Evolutionary conservation across 2,329 filamentous ascomycete species (phyloP).

Genomic region (Elsinoe arachidis): DNA sequence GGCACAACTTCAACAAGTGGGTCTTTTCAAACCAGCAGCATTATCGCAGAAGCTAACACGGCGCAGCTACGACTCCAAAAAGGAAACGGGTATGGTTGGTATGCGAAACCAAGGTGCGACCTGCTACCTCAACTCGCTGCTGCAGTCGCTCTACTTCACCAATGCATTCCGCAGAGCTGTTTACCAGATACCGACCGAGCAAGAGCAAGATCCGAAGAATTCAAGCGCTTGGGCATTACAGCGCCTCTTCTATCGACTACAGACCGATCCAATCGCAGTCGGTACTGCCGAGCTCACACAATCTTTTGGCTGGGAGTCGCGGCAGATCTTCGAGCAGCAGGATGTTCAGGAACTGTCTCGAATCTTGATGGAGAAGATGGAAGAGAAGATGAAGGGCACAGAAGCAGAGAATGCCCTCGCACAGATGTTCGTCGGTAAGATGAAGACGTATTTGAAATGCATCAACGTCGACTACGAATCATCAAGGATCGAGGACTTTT

Average conservation of each 20-base stretch:
- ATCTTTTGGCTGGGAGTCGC: constrained; percentile 96
- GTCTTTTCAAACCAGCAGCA: constrained; percentile 14
- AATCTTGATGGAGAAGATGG: constrained; percentile 94
- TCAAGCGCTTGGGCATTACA: constrained; percentile 84
- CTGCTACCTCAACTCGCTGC: constrained; percentile 44
- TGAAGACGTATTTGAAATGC: constrained; percentile 97
- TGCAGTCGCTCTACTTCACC: constrained; percentile 42
- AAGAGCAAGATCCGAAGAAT: constrained; percentile 71
- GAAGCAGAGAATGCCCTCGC: constrained; percentile 80
- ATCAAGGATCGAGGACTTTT: constrained; percentile 91
- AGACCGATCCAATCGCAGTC: constrained; percentile 76
- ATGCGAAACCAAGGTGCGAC: constrained; percentile 89
- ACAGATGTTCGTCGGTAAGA: constrained; percentile 90
- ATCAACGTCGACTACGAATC: constrained; percentile 98
- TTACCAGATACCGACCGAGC: constrained; percentile 89
- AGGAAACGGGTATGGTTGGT: constrained; percentile 93
- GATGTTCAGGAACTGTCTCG: constrained; percentile 95
- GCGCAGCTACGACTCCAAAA: constrained; percentile 83
- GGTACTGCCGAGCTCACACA: constrained; percentile 88
- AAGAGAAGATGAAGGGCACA: constrained; percentile 97
- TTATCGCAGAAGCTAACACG: constrained; percentile 1
- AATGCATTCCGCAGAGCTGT: constrained; percentile 96
- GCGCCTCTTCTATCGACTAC: constrained; percentile 86
- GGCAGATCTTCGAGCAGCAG: constrained; percentile 97
- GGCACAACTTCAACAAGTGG: constrained; percentile 77